phyloP scores from a whole-genome alignment of 257 asterid genomes.

The Ilex aquifolium region DNA sequence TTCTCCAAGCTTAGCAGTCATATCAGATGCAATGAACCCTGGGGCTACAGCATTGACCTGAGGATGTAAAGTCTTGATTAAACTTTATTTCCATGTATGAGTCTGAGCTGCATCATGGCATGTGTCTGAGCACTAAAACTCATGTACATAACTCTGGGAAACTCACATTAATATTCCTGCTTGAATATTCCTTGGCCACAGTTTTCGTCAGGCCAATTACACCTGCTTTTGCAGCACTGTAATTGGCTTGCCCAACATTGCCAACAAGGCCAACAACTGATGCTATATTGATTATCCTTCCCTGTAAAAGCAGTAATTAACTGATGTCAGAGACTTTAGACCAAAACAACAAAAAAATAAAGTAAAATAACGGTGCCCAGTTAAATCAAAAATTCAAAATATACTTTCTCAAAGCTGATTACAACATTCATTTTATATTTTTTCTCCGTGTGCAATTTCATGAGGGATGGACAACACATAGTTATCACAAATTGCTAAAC shows the following conservation, averaged over 20 bases:
- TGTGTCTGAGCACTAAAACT: not conserved
- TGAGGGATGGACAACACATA: no score
- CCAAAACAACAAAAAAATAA: not conserved
- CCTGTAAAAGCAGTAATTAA: conserved; percentile 42
- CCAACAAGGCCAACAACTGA: conserved; percentile 97
- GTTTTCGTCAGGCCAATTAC: conserved; percentile 89
- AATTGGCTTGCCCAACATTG: conserved; percentile 93
- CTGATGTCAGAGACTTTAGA: not conserved
- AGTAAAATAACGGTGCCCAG: not conserved
- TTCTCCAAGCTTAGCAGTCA: conserved; percentile 75
- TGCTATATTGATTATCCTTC: conserved; percentile 86
- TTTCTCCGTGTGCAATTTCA: no score
- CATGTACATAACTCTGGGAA: conserved; percentile 5
- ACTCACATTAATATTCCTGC: conserved; percentile 80
- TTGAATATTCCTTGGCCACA: conserved; percentile 93
- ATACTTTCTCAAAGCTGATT: not conserved
- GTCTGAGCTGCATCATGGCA: conserved; percentile 5
- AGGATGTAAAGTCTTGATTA: conserved; percentile 11
- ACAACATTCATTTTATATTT: not conserved
- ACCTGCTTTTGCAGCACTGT: conserved; percentile 98
- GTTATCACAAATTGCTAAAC: no score
- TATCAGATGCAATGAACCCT: conserved; percentile 90
- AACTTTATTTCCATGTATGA: conserved; percentile 8
- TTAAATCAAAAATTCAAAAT: not conserved
- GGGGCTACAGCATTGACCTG: conserved; percentile 98